Percentiles rank a stretch among this genome's conserved stretches.
phyloP scores from a whole-genome alignment of 2,329 filamentous ascomycete species.

The Akanthomyces dipterigenus region DNA sequence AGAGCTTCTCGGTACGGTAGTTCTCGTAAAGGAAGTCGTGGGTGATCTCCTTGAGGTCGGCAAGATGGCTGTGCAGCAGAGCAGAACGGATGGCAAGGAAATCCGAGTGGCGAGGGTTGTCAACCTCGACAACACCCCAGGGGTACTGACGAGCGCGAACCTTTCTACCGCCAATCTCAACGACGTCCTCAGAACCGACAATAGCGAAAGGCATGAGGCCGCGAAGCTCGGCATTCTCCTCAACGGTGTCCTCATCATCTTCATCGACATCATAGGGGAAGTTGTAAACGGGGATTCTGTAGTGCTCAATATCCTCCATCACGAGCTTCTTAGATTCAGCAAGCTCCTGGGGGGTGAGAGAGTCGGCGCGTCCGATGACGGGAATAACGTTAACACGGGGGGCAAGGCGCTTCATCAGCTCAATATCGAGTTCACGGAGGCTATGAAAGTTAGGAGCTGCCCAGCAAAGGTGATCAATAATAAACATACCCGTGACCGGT shows the following conservation, averaged over 20 bases:
- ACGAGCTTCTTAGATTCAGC: constrained; percentile 99
- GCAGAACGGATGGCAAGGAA: constrained; percentile 96
- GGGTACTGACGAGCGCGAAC: constrained; percentile 96
- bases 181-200: constrained; percentile 90
- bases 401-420: constrained; percentile 98
- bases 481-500: constrained; percentile 78
- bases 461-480: neutral
- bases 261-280: constrained; percentile 99
- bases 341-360: constrained; percentile 89
- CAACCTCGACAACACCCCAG: constrained; percentile 97
- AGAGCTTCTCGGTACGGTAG: constrained; percentile 99
- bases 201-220: constrained; percentile 99
- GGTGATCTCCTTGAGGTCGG: constrained; percentile 98
- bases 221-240: constrained; percentile 96
- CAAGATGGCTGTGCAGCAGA: constrained; percentile 93
- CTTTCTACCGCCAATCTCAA: constrained; percentile 88
- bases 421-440: constrained; percentile 96
- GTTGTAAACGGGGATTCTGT: constrained; percentile 99
- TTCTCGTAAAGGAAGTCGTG: constrained; percentile 99
- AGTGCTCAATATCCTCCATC: constrained; percentile 99
- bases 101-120: constrained; percentile 97
- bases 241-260: constrained; percentile 97
- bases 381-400: constrained; percentile 98
- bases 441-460: constrained; percentile 35
- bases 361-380: constrained; percentile 97